A percentile compares a stretch with the other conserved stretches of the same genome.
These are phyloP conservation scores for Glarea lozoyensis DNA, from an alignment of 495 filamentous ascomycete species.

Conservation along the genomic window DNA sequence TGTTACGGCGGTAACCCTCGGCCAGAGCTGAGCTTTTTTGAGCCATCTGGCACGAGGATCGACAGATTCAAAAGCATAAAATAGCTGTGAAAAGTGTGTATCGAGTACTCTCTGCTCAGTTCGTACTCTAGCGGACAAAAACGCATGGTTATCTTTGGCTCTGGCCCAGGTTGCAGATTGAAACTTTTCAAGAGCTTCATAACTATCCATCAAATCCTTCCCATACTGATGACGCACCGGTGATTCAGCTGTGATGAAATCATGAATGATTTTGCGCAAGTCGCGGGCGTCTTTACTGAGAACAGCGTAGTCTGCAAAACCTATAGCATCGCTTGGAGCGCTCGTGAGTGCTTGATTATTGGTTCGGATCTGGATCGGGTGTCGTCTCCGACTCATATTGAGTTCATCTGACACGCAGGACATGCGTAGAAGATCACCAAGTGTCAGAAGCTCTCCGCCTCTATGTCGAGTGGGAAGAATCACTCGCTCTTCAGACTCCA, in stretches of 20 bases:
- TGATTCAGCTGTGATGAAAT: slow-evolving; percentile 22
- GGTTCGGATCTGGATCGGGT: background rate
- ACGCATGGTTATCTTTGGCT: background rate
- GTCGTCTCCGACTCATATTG: background rate
- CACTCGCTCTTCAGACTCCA: slow-evolving; percentile 7
- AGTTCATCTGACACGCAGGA: too few relatives aligned
- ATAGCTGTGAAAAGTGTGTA: slow-evolving; percentile 15
- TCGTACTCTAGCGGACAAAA: background rate
- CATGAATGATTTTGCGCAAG: slow-evolving; percentile 26
- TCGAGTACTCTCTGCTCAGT: background rate
- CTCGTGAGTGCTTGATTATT: background rate
- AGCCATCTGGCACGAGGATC: slow-evolving; percentile 38
- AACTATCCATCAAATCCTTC: slow-evolving; percentile 24
- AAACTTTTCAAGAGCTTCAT: background rate
- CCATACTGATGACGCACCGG: slow-evolving; percentile 28
- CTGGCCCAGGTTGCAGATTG: too few relatives aligned
- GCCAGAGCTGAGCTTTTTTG: slow-evolving; percentile 39
- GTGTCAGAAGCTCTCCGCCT: slow-evolving; percentile 15
- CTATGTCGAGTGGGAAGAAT: slow-evolving; percentile 11
- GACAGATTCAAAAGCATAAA: slow-evolving; percentile 18
- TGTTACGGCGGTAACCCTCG: slow-evolving; percentile 35
- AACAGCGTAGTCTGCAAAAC: background rate
- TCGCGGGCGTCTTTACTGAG: slow-evolving; percentile 20
- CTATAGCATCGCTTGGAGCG: background rate
- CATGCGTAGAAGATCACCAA: slow-evolving; percentile 7